These are phyloP conservation scores for Cytospora mali DNA, from an alignment of 2,329 filamentous ascomycete species.

Conservation along the genomic window DNA sequence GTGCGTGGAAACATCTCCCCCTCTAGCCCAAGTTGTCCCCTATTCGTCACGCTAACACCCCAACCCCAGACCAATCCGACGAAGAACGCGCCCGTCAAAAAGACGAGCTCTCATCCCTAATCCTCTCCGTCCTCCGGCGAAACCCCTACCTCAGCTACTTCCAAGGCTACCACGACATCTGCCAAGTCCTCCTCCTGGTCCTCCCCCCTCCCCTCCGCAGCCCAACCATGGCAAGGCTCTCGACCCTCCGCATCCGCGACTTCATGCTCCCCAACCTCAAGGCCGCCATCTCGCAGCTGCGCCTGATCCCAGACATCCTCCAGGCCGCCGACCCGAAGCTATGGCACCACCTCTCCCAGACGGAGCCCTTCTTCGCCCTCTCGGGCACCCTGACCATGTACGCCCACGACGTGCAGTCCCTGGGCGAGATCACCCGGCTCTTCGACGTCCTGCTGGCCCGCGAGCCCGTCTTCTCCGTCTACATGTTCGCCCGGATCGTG, in stretches of 20 bases:
- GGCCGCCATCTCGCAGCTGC: constrained; percentile 82
- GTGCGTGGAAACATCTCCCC: constrained; percentile 53
- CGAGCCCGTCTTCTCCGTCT: constrained; percentile 86
- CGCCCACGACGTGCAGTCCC: constrained; percentile 91
- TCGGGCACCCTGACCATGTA: constrained; percentile 95
- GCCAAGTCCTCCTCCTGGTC: constrained; percentile 90
- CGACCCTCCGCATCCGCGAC: constrained; percentile 86
- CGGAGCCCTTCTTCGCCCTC: constrained; percentile 88
- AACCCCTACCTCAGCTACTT: constrained; percentile 91
- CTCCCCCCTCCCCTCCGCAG: constrained; percentile 65
- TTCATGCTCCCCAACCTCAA: constrained; percentile 92
- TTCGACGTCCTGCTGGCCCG: constrained; percentile 90
- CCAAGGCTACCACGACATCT: constrained; percentile 98
- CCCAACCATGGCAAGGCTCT: constrained; percentile 75
- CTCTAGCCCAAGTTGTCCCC: not conserved
- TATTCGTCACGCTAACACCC: not conserved
- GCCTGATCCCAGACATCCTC: constrained; percentile 82
- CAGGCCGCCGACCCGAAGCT: constrained; percentile 71
- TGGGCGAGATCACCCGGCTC: constrained; percentile 82
- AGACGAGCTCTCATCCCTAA: constrained; percentile 75
- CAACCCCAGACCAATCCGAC: constrained; percentile 63
- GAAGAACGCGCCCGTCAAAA: constrained; percentile 72
- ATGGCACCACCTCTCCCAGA: constrained; percentile 72
- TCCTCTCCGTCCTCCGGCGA: constrained; percentile 76
- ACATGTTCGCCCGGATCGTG: constrained; percentile 89